Percentiles rank a stretch among this genome's conserved stretches.
Conservation (phyloP, 179 eudicot species). For the Silene coronaria region DNA sequence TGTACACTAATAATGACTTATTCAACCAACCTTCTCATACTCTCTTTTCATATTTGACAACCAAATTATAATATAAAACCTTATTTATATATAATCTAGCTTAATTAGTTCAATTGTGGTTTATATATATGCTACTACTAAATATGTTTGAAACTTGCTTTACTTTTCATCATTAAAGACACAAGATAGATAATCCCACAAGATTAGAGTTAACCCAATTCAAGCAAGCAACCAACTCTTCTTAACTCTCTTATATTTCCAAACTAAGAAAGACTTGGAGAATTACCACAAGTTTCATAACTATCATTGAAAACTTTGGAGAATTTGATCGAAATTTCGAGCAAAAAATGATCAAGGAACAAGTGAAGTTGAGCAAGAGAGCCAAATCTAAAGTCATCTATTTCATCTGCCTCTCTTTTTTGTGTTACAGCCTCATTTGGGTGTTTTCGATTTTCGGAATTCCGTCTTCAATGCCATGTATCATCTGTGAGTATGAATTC, state of each 20-base stretch:
- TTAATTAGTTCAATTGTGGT: background rate
- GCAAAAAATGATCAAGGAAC: slow-evolving; percentile 22
- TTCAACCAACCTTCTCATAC: background rate
- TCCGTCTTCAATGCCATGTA: slow-evolving; percentile 28
- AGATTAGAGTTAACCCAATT: background rate
- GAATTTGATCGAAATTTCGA: slow-evolving; percentile 28
- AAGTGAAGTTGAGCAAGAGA: slow-evolving; percentile 34
- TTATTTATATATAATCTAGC: background rate
- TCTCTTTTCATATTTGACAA: slow-evolving; percentile 22
- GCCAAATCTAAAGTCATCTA: slow-evolving; percentile 36
- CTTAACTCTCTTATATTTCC: background rate
- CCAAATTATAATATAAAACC: background rate
- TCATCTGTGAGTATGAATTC: slow-evolving; percentile 34
- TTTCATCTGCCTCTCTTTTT: slow-evolving; percentile 37
- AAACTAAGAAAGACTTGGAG: background rate
- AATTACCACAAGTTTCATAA: slow-evolving; percentile 35
- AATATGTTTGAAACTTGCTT: background rate
- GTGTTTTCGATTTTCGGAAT: slow-evolving; percentile 33
- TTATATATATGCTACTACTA: background rate
- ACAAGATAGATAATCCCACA: background rate
- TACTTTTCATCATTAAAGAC: background rate
- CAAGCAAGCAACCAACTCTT: no score
- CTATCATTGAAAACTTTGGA: slow-evolving; percentile 6
- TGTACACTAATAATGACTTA: background rate
- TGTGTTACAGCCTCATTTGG: slow-evolving; percentile 56